Evolutionary conservation across 192 early-diverging fungal species (phyloP).

Genomic region (Backusella psychrophila): DNA sequence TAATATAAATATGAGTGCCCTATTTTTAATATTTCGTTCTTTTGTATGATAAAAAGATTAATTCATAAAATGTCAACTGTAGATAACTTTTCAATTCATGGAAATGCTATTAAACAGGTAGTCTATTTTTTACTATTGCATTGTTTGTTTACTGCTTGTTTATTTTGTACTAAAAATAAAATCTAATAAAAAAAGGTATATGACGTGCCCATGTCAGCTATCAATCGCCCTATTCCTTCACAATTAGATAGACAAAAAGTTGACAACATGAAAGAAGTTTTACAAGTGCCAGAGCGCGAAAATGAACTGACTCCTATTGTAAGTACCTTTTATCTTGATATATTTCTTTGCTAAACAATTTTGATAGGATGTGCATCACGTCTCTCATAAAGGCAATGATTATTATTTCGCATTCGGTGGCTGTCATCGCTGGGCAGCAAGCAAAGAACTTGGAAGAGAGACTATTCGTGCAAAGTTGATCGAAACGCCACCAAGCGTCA

Average conservation of each 20-base stretch:
- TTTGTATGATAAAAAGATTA: not conserved
- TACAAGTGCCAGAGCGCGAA: not conserved
- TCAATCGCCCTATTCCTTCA: conserved; percentile 24
- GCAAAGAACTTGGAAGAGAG: conserved; percentile 16
- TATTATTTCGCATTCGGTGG: conserved; percentile 28
- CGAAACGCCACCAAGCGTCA: conserved; percentile 17
- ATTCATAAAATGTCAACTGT: not conserved
- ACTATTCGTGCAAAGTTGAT: conserved; percentile 18
- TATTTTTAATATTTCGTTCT: not conserved
- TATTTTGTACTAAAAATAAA: not conserved
- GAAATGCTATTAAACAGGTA: conserved; percentile 17
- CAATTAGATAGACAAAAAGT: conserved; percentile 22
- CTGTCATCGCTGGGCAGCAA: conserved; percentile 26
- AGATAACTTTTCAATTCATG: conserved; percentile 29
- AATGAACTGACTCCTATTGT: conserved; percentile 24
- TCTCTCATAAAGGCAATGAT: conserved; percentile 20
- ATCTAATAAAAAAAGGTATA: not conserved
- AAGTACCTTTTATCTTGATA: not conserved
- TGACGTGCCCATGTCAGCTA: conserved; percentile 15
- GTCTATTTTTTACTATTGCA: not conserved
- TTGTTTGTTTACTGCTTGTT: not conserved
- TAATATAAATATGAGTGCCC: not conserved
- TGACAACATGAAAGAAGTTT: conserved; percentile 12
- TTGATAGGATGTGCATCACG: conserved; percentile 22
- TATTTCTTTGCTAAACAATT: not conserved